These are phyloP conservation scores for Boletus sp. DNA, from an alignment of 768 basidiomycete species.

Conservation along the genomic window DNA sequence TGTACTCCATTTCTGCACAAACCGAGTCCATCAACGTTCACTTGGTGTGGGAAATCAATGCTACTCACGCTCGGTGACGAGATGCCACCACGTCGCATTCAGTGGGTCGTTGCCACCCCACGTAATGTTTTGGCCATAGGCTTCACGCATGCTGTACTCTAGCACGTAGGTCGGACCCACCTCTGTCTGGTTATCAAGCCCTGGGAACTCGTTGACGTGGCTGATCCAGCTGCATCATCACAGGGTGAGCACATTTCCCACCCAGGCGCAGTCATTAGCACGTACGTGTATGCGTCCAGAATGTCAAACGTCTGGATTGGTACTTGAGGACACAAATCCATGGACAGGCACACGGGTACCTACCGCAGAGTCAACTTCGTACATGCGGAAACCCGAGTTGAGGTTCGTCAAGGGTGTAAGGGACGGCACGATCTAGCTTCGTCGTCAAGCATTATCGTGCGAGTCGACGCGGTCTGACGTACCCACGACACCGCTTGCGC, in stretches of 20 bases:
- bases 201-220: conserved; percentile 54
- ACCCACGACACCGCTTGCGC: conserved; percentile 53
- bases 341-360: neutral
- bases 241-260: neutral
- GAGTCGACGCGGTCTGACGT: neutral
- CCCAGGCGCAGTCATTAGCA: neutral
- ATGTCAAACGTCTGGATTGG: conserved; percentile 64
- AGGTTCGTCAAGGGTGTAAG: conserved; percentile 64
- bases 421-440: conserved; percentile 43
- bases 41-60: neutral
- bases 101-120: conserved; percentile 64
- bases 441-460: neutral
- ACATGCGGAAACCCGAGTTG: conserved; percentile 64
- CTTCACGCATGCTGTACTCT: conserved; percentile 67
- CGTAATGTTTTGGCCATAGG: conserved; percentile 51
- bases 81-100: conserved; percentile 80
- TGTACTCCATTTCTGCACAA: conserved; percentile 22
- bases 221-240: conserved; percentile 52
- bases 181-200: conserved; percentile 51
- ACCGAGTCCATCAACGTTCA: neutral
- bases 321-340: neutral
- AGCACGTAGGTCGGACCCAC: conserved; percentile 55
- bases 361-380: conserved; percentile 38
- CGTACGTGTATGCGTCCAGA: conserved; percentile 70
- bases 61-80: conserved; percentile 60